Evolutionary conservation across 768 basidiomycete genomes (phyloP), one percentile per base, ranked within the genome.

Genomic region (Jaapia argillacea): DNA sequence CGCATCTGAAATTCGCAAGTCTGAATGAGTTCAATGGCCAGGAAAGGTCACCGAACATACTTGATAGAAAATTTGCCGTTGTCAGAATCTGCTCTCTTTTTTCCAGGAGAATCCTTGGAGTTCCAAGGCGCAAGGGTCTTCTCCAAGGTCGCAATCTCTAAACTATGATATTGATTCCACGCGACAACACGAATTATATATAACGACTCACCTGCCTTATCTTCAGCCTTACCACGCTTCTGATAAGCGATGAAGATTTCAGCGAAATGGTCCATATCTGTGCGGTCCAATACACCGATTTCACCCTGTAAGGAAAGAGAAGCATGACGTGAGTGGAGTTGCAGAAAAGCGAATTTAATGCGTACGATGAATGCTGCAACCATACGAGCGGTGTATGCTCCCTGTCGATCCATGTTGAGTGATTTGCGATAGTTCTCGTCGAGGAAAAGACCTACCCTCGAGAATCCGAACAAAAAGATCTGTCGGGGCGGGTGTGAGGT

Each of bases 391-490:
- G 84, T 85, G 55, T 85, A 86, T 48, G 81, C 84, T 4, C 83
- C 84, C 81, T 83, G 44, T 26, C 26, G 36, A 7, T 16, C 21
- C 4, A 37, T 54, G 25, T 58, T 47, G 37, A 37, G 23, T 25
- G 20, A 22, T 16, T 14, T 14, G 23, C 24, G 18, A 6, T 36
- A 24, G 25, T 28, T 18, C 5, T 26, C 12, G 21, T 18, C 6
- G 21, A 7, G 10, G 20, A 26, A n/a, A 6, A 14, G n/a, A n/a
- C 71, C 47, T 54, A 81, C 81, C 55, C 83, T 67, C 13, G 82
- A 85, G 58, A 85, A 85, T 5, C 84, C 84, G 58, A 86, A 86
- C 23, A 85, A 67, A 57, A 80, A 85, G 12, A 86, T 77, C 83
- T 85, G 44, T 31, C 4, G 5, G 21, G n/a, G n/a, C n/a, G n/a